These are phyloP conservation scores for Mentha longifolia DNA, from an alignment of 257 asterid genomes.

Conservation along the genomic window DNA sequence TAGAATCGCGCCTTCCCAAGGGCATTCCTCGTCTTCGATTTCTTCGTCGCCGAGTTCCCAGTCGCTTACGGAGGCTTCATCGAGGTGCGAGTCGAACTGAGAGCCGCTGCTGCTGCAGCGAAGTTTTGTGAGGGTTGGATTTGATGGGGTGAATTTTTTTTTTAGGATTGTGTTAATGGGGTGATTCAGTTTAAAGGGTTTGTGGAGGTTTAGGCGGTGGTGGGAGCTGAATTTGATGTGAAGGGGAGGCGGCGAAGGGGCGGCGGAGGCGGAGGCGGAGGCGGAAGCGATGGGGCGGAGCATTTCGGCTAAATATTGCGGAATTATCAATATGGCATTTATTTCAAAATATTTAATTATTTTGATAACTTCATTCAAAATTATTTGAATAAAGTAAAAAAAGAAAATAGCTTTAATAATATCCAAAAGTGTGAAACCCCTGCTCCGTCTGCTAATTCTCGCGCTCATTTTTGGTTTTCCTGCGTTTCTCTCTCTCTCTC, in stretches of 20 bases:
- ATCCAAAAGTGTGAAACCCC: no score
- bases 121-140: conserved; percentile 31
- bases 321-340: no score
- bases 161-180: conserved; percentile 21
- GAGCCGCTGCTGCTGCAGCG: conserved; percentile 19
- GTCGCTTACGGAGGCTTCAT: conserved; percentile 20
- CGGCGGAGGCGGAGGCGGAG: conserved; percentile 39
- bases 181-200: conserved; percentile 23
- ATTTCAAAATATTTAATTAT: not conserved
- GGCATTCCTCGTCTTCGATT: conserved; percentile 47
- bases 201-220: conserved; percentile 23
- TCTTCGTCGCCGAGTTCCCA: conserved; percentile 42
- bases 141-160: conserved; percentile 32
- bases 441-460: no score
- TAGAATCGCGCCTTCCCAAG: conserved; percentile 83
- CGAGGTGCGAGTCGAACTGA: conserved; percentile 28
- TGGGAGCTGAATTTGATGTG: conserved; percentile 30
- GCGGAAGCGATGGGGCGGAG: conserved; percentile 37
- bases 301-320: conserved; percentile 31
- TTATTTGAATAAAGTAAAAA: no score
- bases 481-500: no score
- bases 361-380: no score
- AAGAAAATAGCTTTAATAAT: no score
- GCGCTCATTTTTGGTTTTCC: no score
- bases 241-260: conserved; percentile 27